Evolutionary conservation across 2,329 filamentous ascomycete genomes (phyloP).

Genomic region (Trichoderma lentiforme): DNA sequence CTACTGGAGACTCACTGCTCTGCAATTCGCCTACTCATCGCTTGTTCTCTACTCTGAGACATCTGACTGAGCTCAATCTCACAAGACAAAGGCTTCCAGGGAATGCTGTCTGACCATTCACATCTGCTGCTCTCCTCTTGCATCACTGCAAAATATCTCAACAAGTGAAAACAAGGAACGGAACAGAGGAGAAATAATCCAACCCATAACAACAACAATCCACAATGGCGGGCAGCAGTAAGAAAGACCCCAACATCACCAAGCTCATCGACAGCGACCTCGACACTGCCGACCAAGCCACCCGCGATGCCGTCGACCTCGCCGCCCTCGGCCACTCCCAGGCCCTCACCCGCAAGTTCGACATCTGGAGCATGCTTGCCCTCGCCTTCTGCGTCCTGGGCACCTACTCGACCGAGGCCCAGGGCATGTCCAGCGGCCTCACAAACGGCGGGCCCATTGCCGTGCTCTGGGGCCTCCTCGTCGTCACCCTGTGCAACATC

Average conservation of each 20-base stretch:
- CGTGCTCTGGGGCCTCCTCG: constrained; percentile 53
- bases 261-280: constrained; percentile 28
- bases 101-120: background rate
- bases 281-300: constrained; percentile 27
- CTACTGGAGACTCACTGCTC: background rate
- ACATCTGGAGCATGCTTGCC: constrained; percentile 54
- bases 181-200: background rate
- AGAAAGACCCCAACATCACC: constrained; percentile 27
- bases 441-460: constrained; percentile 52
- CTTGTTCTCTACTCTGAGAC: background rate
- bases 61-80: background rate
- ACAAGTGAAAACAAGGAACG: background rate
- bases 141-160: background rate
- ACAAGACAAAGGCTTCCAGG: background rate
- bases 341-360: constrained; percentile 46
- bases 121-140: background rate
- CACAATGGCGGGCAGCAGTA: background rate
- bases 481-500: constrained; percentile 51
- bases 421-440: constrained; percentile 46
- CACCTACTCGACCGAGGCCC: constrained; percentile 57
- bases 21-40: background rate
- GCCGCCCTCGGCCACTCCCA: constrained; percentile 41
- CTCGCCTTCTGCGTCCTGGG: constrained; percentile 56
- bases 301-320: constrained; percentile 39
- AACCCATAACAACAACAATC: background rate